Percentiles rank a stretch among this genome's conserved stretches.
Conservation (phyloP, 345 rosid species). For the Eucalyptus albens region DNA sequence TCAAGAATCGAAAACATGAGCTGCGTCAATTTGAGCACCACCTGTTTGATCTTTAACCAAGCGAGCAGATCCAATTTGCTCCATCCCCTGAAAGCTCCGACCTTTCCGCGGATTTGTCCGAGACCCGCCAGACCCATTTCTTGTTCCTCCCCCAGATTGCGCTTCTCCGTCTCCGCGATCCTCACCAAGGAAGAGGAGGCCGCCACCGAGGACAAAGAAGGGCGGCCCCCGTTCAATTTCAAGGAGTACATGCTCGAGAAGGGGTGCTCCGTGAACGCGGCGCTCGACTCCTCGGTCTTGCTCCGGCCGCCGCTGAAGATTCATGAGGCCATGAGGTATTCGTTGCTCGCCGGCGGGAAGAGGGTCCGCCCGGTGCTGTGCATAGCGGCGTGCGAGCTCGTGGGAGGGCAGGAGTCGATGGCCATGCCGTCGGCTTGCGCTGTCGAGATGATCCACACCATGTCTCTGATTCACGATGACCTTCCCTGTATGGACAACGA, state of each 20-base stretch:
- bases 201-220: conserved; percentile 11
- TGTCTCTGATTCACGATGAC: conserved; percentile 94
- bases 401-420: conserved; percentile 46
- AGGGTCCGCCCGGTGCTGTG: conserved; percentile 77
- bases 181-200: conserved; percentile 34
- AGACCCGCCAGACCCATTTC: neutral
- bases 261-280: conserved; percentile 52
- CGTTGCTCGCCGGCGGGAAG: conserved; percentile 85
- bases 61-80: neutral
- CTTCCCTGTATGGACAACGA: conserved; percentile 96
- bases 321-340: conserved; percentile 93
- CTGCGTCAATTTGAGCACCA: conserved; percentile 29
- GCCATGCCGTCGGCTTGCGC: conserved; percentile 94
- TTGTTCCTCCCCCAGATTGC: neutral
- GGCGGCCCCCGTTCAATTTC: conserved; percentile 52
- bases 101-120: neutral
- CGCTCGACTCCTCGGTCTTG: conserved; percentile 51
- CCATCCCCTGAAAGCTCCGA: neutral
- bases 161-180: conserved; percentile 26
- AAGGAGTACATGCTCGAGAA: conserved; percentile 56
- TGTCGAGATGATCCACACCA: conserved; percentile 89
- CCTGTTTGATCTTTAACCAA: neutral
- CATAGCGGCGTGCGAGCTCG: conserved; percentile 82
- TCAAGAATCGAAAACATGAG: conserved; percentile 20
- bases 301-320: conserved; percentile 62